Base-by-base conservation (phyloP, 768 basidiomycete genomes). In the Thelephora ganbajun region DNA sequence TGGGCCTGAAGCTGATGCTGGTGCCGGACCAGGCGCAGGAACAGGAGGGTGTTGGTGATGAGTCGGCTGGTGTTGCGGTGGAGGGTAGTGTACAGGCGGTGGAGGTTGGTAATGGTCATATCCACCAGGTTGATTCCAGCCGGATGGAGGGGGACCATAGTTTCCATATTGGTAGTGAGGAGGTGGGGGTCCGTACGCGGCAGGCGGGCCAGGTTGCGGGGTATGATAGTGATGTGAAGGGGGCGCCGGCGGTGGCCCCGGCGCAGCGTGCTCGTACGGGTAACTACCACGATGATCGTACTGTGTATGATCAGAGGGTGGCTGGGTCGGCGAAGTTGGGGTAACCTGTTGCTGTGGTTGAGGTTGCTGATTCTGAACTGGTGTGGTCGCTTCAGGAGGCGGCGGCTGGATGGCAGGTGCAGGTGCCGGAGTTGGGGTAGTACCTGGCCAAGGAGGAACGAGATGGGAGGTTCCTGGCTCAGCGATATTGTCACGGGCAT, bases 151-250 rank as follows among this genome's bases (percentile, higher is more conserved):
- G 14, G 20, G 45, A n/a, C 30, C 20, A 30, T 53, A 63, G 47
- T 51, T 62, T 43, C 54, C 53, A 14, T 46, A 51, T 13, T 45
- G 51, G 22, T 46, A 48, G 18, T 44, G 43, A 14, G 46, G 46
- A 41, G 43, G 51, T 35, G 51, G 36, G 11, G 51, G 35, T 19
- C 46, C 36, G 22, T 52, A 51, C 4, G 52, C 18, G 33, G 48
- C 50, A 22, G 52, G 54, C 4, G 53, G 34, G 1, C 52, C 53
- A 23, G 57, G 54, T 3, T 53, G 53, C 22, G 53, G 48, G 11
- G 56, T 51, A 18, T 48, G 42, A 41, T 59, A 59, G 26, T 60
- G 57, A 46, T 62, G 58, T 7, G 55, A 57, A 11, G 60, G 45
- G 16, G 63, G 62, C 6, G 63, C 20, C 6, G 49, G 48, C 1